Base-by-base conservation (phyloP, 2,329 filamentous ascomycete species). In the Fusarium sterilihyphosum region DNA sequence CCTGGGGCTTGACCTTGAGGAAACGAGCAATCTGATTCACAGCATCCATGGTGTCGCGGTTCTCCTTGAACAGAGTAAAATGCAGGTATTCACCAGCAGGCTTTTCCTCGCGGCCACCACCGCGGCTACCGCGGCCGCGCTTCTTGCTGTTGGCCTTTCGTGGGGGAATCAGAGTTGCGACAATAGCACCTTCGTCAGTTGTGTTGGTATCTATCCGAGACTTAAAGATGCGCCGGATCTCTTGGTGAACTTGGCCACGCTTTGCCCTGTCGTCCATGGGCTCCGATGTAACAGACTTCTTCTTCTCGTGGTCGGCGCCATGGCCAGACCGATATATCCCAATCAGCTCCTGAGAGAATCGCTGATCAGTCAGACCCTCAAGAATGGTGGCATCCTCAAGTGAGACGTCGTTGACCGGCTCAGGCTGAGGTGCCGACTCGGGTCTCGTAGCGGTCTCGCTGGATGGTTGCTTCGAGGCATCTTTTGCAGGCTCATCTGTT, bases 11-110 rank as follows among this genome's bases (percentile, higher is more conserved):
- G 73, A 93, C 86, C 79, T 92, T 93, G 72, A 97, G 84, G 73
- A 92, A 88, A 49, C 92, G 92, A 2, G 92, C 90, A 46, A 98
- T 88, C 78, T 93, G 94, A 61, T 90, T 92, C 61, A 97, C 87
- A 1, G 94, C 92, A 77, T 98, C 95, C 93, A 98, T 97, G 3
- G 95, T 98, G 80, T 98, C 95, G 80, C 96, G 95, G 84, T 98
- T 98, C 84, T 98, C 95, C 84, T 98, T 98, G 89, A 96, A 97
- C 59, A 98, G 87, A 1, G 94, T 96, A 81, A 98, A 97, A 82
- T 98, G 95, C 20, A 98, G 85, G 81, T 94, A 96, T 56, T 95
- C 92, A 24, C 93, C 94, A 88, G 82, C 70, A 66, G 81, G 81
- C 70, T 83, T 81, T 67, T 82, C 80, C 7, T 80, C 78, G 17